Evolutionary conservation across 495 filamentous ascomycete species (phyloP).

Genomic region (Jackrogersella minutella): DNA sequence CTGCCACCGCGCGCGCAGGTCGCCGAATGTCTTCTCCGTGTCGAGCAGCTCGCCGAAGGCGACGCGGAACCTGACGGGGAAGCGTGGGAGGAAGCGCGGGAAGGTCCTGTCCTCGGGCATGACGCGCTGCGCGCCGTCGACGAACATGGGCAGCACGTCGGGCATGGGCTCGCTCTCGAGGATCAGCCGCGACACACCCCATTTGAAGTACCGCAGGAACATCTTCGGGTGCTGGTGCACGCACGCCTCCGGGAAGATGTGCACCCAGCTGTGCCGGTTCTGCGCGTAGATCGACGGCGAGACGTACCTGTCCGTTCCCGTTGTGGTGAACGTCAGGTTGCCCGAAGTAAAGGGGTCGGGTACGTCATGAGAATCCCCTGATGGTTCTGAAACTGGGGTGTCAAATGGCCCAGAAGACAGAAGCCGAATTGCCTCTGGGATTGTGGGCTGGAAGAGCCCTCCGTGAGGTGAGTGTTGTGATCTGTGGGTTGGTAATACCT

Average conservation of each 20-base stretch:
- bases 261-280: slow-evolving; percentile 79
- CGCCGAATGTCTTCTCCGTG: slow-evolving; percentile 68
- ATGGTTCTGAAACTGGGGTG: not conserved
- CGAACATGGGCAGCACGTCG: slow-evolving; percentile 90
- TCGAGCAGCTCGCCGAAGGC: slow-evolving; percentile 76
- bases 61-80: slow-evolving; percentile 73
- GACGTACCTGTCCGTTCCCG: slow-evolving; percentile 62
- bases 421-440: slow-evolving; percentile 85
- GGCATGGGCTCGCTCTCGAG: slow-evolving; percentile 85
- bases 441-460: slow-evolving; percentile 87
- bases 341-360: slow-evolving; percentile 67
- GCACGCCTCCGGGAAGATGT: slow-evolving; percentile 94
- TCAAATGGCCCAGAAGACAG: slow-evolving; percentile 66
- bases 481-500: slow-evolving; percentile 90
- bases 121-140: slow-evolving; percentile 82
- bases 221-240: slow-evolving; percentile 85
- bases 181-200: slow-evolving; percentile 89
- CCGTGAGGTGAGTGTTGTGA: slow-evolving; percentile 73
- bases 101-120: slow-evolving; percentile 83
- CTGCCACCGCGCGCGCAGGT: slow-evolving; percentile 74
- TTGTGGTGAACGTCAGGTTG: slow-evolving; percentile 71
- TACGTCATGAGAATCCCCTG: slow-evolving; percentile 44
- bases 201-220: slow-evolving; percentile 95
- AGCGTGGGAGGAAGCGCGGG: slow-evolving; percentile 83
- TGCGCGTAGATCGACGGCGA: slow-evolving; percentile 62